Percentiles rank a stretch among this genome's conserved stretches.
Conservation (phyloP, 139 green algal species). For the Monoraphidium neglectum region DNA sequence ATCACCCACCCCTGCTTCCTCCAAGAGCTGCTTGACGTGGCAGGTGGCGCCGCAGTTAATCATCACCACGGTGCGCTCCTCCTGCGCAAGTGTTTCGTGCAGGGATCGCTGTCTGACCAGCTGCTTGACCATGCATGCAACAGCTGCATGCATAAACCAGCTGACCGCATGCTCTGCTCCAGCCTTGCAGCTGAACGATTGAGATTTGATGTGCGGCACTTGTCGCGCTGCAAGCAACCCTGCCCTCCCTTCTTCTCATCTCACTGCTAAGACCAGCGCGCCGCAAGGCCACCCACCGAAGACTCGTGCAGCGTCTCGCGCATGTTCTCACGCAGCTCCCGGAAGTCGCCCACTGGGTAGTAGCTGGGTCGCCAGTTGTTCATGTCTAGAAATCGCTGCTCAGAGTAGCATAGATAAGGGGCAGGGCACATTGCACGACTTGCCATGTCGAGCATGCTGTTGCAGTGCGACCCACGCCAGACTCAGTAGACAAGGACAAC, state of each 20-base stretch:
- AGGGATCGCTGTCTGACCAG: neutral
- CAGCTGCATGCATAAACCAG: neutral
- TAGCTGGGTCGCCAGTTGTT: slow-evolving; percentile 38
- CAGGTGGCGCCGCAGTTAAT: slow-evolving; percentile 85
- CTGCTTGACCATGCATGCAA: slow-evolving; percentile 4
- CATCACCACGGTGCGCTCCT: slow-evolving; percentile 69
- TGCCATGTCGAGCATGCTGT: neutral
- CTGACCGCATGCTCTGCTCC: neutral
- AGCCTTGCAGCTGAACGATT: neutral
- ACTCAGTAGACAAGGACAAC: too few relatives aligned
- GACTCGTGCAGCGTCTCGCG: slow-evolving; percentile 4
- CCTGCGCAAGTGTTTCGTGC: slow-evolving; percentile 29
- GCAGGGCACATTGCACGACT: neutral
- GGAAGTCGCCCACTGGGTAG: slow-evolving; percentile 57
- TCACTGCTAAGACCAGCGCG: neutral
- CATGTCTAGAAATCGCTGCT: slow-evolving; percentile 44
- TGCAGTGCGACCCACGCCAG: neutral
- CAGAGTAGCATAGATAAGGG: neutral
- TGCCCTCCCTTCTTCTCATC: neutral
- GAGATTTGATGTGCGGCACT: neutral
- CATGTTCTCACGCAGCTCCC: slow-evolving; percentile 44
- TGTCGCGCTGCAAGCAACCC: neutral
- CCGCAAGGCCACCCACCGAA: slow-evolving; percentile 11
- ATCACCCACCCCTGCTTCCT: slow-evolving; percentile 51
- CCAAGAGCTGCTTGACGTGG: slow-evolving; percentile 10